Evolutionary conservation across 2,329 filamentous ascomycete genomes (phyloP).

Genomic region (Diatrype stigma): DNA sequence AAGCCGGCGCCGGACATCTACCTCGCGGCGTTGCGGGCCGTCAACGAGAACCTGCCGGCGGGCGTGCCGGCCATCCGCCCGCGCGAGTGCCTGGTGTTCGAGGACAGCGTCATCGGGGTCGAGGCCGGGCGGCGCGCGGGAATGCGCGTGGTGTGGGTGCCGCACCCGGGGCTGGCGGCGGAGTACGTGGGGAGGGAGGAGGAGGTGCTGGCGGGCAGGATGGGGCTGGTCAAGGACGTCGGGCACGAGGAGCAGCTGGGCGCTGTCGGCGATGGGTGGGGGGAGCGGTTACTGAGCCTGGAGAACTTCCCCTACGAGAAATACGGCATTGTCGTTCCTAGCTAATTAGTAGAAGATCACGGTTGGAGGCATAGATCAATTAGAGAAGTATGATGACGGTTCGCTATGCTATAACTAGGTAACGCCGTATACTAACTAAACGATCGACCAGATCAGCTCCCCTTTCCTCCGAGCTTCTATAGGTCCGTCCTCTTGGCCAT

Average conservation of each 20-base stretch:
- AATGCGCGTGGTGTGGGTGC: constrained; percentile 71
- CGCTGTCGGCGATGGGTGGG: constrained; percentile 34
- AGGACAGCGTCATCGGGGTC: constrained; percentile 68
- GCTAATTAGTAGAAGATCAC: constrained; percentile 2
- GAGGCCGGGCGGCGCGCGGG: constrained; percentile 67
- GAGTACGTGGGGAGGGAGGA: constrained; percentile 29
- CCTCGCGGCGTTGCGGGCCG: constrained; percentile 58
- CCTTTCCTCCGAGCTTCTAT: too few relatives aligned
- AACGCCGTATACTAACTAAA: too few relatives aligned
- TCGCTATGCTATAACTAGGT: too few relatives aligned
- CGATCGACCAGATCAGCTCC: too few relatives aligned
- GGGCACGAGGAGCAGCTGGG: constrained; percentile 30
- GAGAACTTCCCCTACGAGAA: constrained; percentile 34
- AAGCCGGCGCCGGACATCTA: constrained; percentile 75
- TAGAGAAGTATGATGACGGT: too few relatives aligned
- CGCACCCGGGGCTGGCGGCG: constrained; percentile 52
- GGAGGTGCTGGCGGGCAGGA: constrained; percentile 28
- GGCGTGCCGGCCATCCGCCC: constrained; percentile 49
- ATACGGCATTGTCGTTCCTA: constrained; percentile 26
- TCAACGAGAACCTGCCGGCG: constrained; percentile 53
- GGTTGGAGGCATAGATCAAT: too few relatives aligned
- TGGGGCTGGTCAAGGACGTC: constrained; percentile 18
- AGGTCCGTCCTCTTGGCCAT: too few relatives aligned
- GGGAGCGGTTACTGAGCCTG: constrained; percentile 29
- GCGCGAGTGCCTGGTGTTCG: constrained; percentile 69